Conservation (phyloP, 345 rosid genomes). For the Eucalyptus cloeziana region DNA sequence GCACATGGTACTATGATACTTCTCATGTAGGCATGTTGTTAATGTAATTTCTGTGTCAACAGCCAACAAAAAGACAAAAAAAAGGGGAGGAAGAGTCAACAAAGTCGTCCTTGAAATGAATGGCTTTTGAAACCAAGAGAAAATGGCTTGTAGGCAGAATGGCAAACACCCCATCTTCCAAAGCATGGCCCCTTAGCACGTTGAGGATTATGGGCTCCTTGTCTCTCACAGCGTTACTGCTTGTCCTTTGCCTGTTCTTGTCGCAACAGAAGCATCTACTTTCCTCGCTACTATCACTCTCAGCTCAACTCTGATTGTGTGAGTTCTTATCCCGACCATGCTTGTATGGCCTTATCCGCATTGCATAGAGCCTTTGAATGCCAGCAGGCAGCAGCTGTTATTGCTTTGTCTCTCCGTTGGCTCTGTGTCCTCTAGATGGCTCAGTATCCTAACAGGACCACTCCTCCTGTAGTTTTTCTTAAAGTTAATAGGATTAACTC, state of each 20-base stretch:
- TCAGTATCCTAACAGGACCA: not conserved
- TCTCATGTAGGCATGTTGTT: not conserved
- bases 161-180: constrained; percentile 24
- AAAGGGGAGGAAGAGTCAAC: not conserved
- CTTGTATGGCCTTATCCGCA: not conserved
- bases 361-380: not conserved
- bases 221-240: not conserved
- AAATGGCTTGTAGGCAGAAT: constrained; percentile 12
- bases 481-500: not conserved
- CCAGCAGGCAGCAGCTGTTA: not conserved
- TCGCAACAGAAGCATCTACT: not conserved
- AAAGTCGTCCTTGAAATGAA: not conserved
- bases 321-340: not conserved
- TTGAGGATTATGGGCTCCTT: not conserved
- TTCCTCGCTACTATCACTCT: not conserved
- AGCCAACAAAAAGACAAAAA: not conserved
- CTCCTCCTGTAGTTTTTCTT: not conserved
- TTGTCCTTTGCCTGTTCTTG: not conserved
- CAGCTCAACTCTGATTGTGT: not conserved
- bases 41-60: not conserved
- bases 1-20: not conserved
- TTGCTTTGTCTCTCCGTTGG: not conserved
- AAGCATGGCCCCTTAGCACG: constrained; percentile 5
- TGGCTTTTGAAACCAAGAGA: not conserved
- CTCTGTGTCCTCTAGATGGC: not conserved